Percentiles rank a stretch among this genome's conserved stretches.
These are phyloP conservation scores for Xylaria intraflava DNA, from an alignment of 495 filamentous ascomycete species.

Conservation along the genomic window DNA sequence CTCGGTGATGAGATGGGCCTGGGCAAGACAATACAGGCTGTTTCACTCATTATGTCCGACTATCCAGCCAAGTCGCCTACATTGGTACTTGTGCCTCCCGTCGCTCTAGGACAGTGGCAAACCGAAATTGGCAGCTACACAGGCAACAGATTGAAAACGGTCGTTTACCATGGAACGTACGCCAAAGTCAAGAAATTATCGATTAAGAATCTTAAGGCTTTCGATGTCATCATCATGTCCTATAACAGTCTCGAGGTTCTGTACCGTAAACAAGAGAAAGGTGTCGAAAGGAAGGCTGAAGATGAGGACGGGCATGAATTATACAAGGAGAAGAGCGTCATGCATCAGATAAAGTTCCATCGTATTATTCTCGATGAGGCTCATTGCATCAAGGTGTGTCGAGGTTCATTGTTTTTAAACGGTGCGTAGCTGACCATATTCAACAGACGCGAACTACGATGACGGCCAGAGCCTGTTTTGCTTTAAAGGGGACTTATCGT, in stretches of 20 bases:
- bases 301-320: too few species aligned
- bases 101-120: constrained; percentile 95
- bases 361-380: constrained; percentile 93
- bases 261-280: constrained; percentile 86
- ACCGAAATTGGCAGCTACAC: constrained; percentile 91
- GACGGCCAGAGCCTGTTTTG: constrained; percentile 90
- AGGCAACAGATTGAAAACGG: constrained; percentile 76
- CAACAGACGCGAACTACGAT: constrained; percentile 63
- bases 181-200: constrained; percentile 67
- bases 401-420: not conserved
- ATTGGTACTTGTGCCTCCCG: constrained; percentile 86
- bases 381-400: constrained; percentile 77
- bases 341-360: constrained; percentile 83
- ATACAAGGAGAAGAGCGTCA: constrained; percentile 69
- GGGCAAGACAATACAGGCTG: constrained; percentile 96
- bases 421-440: constrained; percentile 16
- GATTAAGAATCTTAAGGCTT: constrained; percentile 65
- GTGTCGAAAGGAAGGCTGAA: constrained; percentile 75
- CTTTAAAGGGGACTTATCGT: constrained; percentile 75
- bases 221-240: constrained; percentile 92
- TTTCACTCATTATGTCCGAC: constrained; percentile 95
- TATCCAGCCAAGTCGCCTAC: constrained; percentile 76
- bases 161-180: constrained; percentile 85
- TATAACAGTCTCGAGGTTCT: constrained; percentile 90
- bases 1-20: constrained; percentile 97